A percentile compares a stretch with the other conserved stretches of the same genome.
Evolutionary conservation across 2,329 filamentous ascomycete genomes (phyloP).

Genomic region (Penicillium sp.): DNA sequence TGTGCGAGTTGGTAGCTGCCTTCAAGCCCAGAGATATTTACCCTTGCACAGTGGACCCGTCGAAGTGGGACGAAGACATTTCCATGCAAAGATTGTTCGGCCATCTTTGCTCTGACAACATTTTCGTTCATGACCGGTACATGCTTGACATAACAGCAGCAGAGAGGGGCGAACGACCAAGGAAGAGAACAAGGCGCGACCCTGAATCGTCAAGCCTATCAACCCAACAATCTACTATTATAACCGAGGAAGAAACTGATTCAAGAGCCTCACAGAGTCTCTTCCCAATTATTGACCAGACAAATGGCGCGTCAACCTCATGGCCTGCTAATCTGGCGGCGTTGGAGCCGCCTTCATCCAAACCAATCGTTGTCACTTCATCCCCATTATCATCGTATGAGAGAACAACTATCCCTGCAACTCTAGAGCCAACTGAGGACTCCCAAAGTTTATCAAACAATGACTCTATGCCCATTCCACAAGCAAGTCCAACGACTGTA

Average conservation of each 20-base stretch:
- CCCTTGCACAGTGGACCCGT: constrained; percentile 75
- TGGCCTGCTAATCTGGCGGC: background rate
- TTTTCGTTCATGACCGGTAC: constrained; percentile 68
- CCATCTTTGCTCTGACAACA: constrained; percentile 62
- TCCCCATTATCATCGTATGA: constrained; percentile 9
- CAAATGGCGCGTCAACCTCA: background rate
- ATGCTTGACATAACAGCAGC: constrained; percentile 54
- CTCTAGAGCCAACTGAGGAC: constrained; percentile 18
- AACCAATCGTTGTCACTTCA: background rate
- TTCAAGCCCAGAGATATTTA: constrained; percentile 78
- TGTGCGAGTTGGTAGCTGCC: constrained; percentile 69
- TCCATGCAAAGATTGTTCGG: constrained; percentile 76
- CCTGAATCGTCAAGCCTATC: constrained; percentile 25
- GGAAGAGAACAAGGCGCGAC: constrained; percentile 28
- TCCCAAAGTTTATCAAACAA: background rate
- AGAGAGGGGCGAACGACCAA: constrained; percentile 24
- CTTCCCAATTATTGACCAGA: background rate
- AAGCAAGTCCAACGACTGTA: constrained; percentile 13
- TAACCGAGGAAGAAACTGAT: constrained; percentile 13
- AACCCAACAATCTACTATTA: constrained; percentile 26
- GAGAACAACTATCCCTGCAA: constrained; percentile 8
- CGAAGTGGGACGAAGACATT: constrained; percentile 65
- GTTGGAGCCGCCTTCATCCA: background rate
- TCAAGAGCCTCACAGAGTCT: background rate
- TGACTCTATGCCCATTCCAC: constrained; percentile 12